phyloP scores from a whole-genome alignment of 2,329 filamentous ascomycete species.

The Epicoccum nigrum region DNA sequence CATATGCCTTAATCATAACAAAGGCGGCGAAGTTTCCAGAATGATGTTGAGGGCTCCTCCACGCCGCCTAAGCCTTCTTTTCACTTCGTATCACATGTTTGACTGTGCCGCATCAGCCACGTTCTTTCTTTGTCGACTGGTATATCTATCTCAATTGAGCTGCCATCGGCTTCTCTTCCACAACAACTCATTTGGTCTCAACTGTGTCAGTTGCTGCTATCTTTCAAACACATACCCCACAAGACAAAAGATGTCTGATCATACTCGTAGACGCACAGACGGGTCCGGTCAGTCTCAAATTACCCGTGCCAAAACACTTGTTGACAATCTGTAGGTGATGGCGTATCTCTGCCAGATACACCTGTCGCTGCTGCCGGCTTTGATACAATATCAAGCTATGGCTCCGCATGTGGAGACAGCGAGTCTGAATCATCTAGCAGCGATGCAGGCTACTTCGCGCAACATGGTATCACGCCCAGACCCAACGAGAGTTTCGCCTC shows the following conservation, averaged over 20 bases:
- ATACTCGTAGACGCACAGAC: background rate
- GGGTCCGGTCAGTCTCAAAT: background rate
- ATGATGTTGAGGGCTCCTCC: slow-evolving; percentile 10
- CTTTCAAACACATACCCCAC: background rate
- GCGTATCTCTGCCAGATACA: background rate
- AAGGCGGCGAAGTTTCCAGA: slow-evolving; percentile 1
- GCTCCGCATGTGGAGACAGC: background rate
- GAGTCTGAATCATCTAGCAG: background rate
- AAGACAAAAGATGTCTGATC: background rate
- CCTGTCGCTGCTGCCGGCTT: background rate
- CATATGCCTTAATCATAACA: no score
- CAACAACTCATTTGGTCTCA: background rate
- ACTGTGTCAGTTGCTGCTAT: no score
- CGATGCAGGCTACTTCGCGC: slow-evolving; percentile 5
- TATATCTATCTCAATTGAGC: background rate
- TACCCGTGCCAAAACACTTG: no score
- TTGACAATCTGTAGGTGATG: background rate
- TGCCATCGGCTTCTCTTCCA: background rate
- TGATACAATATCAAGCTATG: background rate
- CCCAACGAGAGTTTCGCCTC: slow-evolving; percentile 11
- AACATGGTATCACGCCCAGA: slow-evolving; percentile 19
- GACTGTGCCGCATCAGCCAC: slow-evolving; percentile 16
- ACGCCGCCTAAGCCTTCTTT: slow-evolving; percentile 8
- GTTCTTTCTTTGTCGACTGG: background rate
- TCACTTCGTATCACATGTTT: background rate